Conservation (phyloP, 2,329 filamentous ascomycete genomes). For the Trichoderma endophyticum region DNA sequence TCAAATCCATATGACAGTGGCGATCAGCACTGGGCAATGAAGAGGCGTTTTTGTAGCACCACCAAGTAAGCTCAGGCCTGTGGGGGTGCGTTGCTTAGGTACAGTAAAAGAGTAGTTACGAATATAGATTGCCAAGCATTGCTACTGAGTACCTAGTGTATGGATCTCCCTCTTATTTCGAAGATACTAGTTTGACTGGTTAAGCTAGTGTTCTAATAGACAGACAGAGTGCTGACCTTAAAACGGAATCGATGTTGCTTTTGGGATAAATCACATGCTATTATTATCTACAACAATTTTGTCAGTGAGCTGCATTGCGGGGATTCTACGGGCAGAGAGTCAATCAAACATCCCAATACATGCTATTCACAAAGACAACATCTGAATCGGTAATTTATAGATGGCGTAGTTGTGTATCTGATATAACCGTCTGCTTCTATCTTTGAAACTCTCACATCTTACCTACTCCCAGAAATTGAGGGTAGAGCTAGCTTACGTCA, state of each 20-base stretch:
- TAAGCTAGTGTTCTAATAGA: background rate
- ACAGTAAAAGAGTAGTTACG: background rate
- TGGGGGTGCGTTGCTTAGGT: background rate
- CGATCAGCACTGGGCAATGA: background rate
- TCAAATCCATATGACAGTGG: background rate
- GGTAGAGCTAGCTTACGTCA: background rate
- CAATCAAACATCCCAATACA: background rate
- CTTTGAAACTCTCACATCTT: background rate
- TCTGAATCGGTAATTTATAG: background rate
- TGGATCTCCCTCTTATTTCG: background rate
- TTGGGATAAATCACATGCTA: background rate
- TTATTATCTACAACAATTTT: background rate
- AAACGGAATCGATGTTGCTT: background rate
- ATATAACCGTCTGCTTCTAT: background rate
- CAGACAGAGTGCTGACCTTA: background rate
- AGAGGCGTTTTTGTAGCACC: background rate
- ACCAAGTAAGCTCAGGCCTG: background rate
- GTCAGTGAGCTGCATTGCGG: background rate
- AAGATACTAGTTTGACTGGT: background rate
- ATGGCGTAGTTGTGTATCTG: background rate
- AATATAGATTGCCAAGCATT: background rate
- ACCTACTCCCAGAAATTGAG: background rate
- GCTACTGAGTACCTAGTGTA: background rate
- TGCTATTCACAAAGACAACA: background rate
- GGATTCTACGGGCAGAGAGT: background rate